These are phyloP conservation scores for Naganishia liquefaciens DNA, from an alignment of 1,284 basidiomycete genomes.

Conservation along the genomic window DNA sequence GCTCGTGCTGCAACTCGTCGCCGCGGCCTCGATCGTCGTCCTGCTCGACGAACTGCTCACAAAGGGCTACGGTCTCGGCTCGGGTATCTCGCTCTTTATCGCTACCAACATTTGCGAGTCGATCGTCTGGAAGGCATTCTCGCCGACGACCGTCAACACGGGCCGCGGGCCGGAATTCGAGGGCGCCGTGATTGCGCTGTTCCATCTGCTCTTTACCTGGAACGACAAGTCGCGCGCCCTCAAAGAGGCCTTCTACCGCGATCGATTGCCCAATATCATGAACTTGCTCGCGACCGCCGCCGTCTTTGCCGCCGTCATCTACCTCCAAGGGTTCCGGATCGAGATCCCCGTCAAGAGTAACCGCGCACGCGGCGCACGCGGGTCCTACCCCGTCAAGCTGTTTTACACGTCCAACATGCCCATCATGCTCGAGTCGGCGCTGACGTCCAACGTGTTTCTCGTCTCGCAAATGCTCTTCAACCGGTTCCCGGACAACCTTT, in stretches of 20 bases:
- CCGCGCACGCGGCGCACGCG: constrained; percentile 91
- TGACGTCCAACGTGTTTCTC: constrained; percentile 94
- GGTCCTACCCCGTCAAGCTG: constrained; percentile 93
- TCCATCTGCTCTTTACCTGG: constrained; percentile 98
- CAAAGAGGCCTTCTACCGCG: constrained; percentile 97
- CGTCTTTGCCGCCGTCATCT: constrained; percentile 94
- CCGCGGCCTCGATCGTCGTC: constrained; percentile 93
- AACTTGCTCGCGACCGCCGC: constrained; percentile 89
- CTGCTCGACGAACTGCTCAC: constrained; percentile 97
- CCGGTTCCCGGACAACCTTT: constrained; percentile 87
- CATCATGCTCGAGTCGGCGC: constrained; percentile 95
- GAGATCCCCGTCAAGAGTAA: constrained; percentile 99
- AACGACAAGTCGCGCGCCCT: constrained; percentile 96
- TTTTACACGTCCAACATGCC: constrained; percentile 99
- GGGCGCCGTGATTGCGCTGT: constrained; percentile 90
- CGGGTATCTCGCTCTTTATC: constrained; percentile 97
- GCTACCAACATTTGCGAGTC: constrained; percentile 99
- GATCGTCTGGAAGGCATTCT: constrained; percentile 99
- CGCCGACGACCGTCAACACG: constrained; percentile 96
- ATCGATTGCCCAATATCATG: constrained; percentile 96
- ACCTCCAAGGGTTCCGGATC: constrained; percentile 97
- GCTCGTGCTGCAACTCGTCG: constrained; percentile 92
- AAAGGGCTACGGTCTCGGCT: constrained; percentile 97
- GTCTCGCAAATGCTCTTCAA: constrained; percentile 91
- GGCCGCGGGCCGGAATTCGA: constrained; percentile 98